phyloP scores from a whole-genome alignment of 106 monocot genomes.

The Ottelia alismoides region DNA sequence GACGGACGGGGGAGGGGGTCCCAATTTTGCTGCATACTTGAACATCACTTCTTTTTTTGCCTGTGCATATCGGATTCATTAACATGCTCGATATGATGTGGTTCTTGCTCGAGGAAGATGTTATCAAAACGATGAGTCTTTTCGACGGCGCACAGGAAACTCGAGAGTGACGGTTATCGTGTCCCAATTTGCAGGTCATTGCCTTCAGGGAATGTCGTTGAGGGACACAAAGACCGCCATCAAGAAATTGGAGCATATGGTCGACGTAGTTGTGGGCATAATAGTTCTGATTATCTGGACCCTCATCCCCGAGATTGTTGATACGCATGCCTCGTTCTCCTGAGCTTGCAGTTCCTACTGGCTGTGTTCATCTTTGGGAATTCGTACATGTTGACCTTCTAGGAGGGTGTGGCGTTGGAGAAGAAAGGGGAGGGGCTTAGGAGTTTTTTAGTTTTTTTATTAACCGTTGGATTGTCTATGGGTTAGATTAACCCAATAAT shows the following conservation, averaged over 20 bases:
- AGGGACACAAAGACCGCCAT: constrained; percentile 94
- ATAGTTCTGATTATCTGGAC: constrained; percentile 65
- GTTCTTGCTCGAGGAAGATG: constrained; percentile 85
- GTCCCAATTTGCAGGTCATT: constrained; percentile 52
- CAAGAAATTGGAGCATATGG: constrained; percentile 80
- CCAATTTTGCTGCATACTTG: no score
- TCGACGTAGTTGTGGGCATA: constrained; percentile 46
- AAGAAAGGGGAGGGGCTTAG: no score
- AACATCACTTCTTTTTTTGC: no score
- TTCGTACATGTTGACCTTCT: constrained; percentile 66
- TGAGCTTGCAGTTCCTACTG: constrained; percentile 65
- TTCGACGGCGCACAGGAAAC: constrained; percentile 56
- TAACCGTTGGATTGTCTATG: no score
- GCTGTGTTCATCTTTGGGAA: constrained; percentile 77
- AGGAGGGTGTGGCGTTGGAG: no score
- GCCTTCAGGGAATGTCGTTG: constrained; percentile 77
- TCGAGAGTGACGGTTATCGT: constrained; percentile 34
- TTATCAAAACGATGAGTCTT: constrained; percentile 42
- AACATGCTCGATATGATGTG: constrained; percentile 61
- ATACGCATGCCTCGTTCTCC: constrained; percentile 54
- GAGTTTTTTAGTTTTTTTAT: no score
- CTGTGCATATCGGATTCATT: constrained; percentile 70
- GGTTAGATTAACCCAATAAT: no score
- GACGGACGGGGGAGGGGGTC: no score
- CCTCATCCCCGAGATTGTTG: constrained; percentile 56